Percentiles rank a stretch among this genome's conserved stretches.
Conservation (phyloP, 1,139 yeast species). For the Pichia sp. region DNA sequence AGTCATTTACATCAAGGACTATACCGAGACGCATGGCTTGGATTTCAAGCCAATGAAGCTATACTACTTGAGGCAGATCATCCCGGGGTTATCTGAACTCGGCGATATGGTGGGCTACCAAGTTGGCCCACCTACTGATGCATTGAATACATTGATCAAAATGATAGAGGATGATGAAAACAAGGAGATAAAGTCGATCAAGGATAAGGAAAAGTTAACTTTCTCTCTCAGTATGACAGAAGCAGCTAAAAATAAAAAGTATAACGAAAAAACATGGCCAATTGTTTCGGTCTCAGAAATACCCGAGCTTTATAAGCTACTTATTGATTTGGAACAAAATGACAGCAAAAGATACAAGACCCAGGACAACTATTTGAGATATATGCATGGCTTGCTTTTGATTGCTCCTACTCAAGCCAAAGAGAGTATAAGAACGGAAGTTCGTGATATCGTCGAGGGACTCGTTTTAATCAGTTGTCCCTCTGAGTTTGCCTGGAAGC, state of each 20-base stretch:
- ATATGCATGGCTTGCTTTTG: slow-evolving; percentile 51
- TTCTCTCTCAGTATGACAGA: slow-evolving; percentile 39
- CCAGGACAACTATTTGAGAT: slow-evolving; percentile 59
- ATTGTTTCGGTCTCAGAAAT: slow-evolving; percentile 48
- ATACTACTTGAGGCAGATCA: slow-evolving; percentile 46
- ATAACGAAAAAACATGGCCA: slow-evolving; percentile 47
- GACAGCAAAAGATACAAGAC: slow-evolving; percentile 58
- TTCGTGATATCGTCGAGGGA: slow-evolving; percentile 61
- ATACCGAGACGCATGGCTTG: slow-evolving; percentile 24
- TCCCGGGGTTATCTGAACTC: slow-evolving; percentile 57
- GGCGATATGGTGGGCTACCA: slow-evolving; percentile 53
- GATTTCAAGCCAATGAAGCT: slow-evolving; percentile 31
- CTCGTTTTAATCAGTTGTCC: slow-evolving; percentile 65
- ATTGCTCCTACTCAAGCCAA: slow-evolving; percentile 45
- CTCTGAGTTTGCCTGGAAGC: slow-evolving; percentile 65
- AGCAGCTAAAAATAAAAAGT: slow-evolving; percentile 24
- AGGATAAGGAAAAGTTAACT: slow-evolving; percentile 39
- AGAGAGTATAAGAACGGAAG: slow-evolving; percentile 35
- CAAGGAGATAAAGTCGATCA: slow-evolving; percentile 31
- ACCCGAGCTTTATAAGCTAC: slow-evolving; percentile 48
- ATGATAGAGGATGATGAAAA: slow-evolving; percentile 43
- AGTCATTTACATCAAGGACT: slow-evolving; percentile 43
- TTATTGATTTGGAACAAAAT: slow-evolving; percentile 59
- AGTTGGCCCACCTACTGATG: slow-evolving; percentile 49
- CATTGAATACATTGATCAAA: slow-evolving; percentile 48